Percentiles rank a stretch among this genome's conserved stretches.
Evolutionary conservation across 805 yeast genomes (phyloP).

Genomic region (Kockiozyma suomiensis): DNA sequence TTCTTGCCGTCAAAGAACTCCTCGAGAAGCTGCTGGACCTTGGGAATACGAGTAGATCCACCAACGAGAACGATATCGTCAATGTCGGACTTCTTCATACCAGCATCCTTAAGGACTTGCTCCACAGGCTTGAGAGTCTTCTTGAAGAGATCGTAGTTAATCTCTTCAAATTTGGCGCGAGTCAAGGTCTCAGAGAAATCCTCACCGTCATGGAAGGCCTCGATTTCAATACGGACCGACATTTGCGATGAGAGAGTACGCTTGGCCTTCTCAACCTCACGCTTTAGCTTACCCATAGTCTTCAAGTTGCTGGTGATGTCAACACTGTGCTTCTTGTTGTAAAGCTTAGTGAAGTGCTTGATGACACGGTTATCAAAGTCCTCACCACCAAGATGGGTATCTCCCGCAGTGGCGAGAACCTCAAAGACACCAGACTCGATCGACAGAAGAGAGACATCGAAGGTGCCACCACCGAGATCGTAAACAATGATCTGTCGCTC

Average conservation of each 20-base stretch:
- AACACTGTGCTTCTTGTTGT: slow-evolving; percentile 90
- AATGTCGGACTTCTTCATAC: slow-evolving; percentile 80
- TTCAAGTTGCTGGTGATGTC: slow-evolving; percentile 80
- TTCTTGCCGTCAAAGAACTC: slow-evolving; percentile 90
- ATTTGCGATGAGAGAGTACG: slow-evolving; percentile 93
- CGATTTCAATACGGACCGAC: slow-evolving; percentile 95
- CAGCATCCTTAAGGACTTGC: slow-evolving; percentile 92
- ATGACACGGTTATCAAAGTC: slow-evolving; percentile 97
- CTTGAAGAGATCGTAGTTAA: slow-evolving; percentile 89
- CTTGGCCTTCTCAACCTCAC: slow-evolving; percentile 98
- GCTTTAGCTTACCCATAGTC: slow-evolving; percentile 90
- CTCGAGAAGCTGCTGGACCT: slow-evolving; percentile 91
- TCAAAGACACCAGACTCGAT: slow-evolving; percentile 96
- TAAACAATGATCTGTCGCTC: slow-evolving; percentile 83
- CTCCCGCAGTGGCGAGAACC: slow-evolving; percentile 91
- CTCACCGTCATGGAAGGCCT: slow-evolving; percentile 89
- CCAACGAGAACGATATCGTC: slow-evolving; percentile 97
- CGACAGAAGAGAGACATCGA: slow-evolving; percentile 91
- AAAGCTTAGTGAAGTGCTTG: slow-evolving; percentile 87
- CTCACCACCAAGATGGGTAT: slow-evolving; percentile 97
- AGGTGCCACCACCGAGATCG: slow-evolving; percentile 99
- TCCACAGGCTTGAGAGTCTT: slow-evolving; percentile 95
- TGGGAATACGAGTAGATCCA: slow-evolving; percentile 99
- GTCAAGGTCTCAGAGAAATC: slow-evolving; percentile 94
- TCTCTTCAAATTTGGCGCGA: slow-evolving; percentile 97